Base-by-base conservation (phyloP, 495 filamentous ascomycete genomes). In the Aspergillus sclerotiicarbonarius region DNA sequence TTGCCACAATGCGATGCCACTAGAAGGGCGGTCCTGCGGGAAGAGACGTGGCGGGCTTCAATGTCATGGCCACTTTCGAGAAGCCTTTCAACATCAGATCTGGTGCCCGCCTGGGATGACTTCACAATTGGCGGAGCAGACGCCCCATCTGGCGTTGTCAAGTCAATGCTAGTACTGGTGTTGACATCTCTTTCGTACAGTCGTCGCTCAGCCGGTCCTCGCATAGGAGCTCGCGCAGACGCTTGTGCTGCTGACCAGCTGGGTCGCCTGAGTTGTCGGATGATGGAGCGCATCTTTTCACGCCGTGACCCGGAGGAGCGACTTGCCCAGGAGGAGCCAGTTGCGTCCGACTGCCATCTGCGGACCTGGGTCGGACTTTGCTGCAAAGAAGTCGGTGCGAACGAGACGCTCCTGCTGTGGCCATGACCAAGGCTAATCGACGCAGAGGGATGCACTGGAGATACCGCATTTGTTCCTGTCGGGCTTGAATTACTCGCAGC, bases 1-100 rank as follows among this genome's bases (percentile, higher is more conserved):
- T 76, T 75, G 15, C 75, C 78, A 62, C 76, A 78, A 53, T 80
- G 76, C n/a, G 74, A 60, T 46, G 77, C 77, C 37, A 81, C 76
- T 4, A 73, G 65, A 9, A 80, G 70, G 7, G 77, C 73, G 33
- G 70, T 81, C 25, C 75, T 60, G 13, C 69, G 64, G 8, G 76
- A 73, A 21, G 58, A 35, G 8, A 58, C 46, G 56, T 81, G 74
- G 8, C 68, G 63, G 9, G 64, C 67, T 62, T 78, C 76, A 18
- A 78, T 66, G 50, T 77, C 61, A 53, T 66, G 68, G 12, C 72
- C 64, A 9, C 65, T 69, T 25, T 71, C 67, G 25, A 81, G 70
- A 5, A 81, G 60, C 44, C 64, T 55, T 61, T 77, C 71, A 45
- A 79, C 65, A 45, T 80, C 73, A 8, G 64, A 57, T 19, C 66